Evolutionary conservation across 2,329 filamentous ascomycete species (phyloP), one percentile per base, ranked within the genome.

Genomic region (Thelonectria olida): DNA sequence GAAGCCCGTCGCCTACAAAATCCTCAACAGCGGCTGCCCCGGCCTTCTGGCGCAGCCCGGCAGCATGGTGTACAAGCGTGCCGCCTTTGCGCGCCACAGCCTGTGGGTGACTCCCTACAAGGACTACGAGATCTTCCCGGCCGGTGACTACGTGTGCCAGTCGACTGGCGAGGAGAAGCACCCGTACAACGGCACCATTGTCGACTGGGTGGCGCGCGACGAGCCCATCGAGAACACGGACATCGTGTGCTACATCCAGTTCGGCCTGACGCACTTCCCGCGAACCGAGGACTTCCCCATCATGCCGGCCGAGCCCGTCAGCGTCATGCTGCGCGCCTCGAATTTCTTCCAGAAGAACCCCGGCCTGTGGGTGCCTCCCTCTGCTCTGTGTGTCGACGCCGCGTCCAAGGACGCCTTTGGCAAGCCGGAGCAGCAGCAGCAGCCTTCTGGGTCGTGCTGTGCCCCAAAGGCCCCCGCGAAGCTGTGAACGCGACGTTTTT

Each of bases 241-340:
- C 75, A 81, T 97, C 25, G 93, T 97, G 1, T 86, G 97, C 25
- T 97, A 93, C 92, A 93, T 97, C 79, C 97, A 93, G 0, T 97
- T 97, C 72, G 94, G 94, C 36, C 83, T 97, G 38, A 95, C 91
- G 1, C 94, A 97, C 76, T 95, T 97, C 82, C 93, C 94, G 0
- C 82, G 91, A 0, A 93, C 93, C 0, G 94, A 97, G 75, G 94
- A 97, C 76, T 97, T 92, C 81, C 94, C 94, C 36, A 84, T 97
- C 70, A 97, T 97, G 93, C 93, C 93, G 0, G 91, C 88, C 2
- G 91, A 94, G 81, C 91, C 92, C 0, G 93, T 97, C 84, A 92
- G 88, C 7, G 81, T 97, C 68, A 84, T 96, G 57, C 82, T 96
- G 42, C 81, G 92, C 34, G 93, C 93, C 7, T 81, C 92, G 50